These are phyloP conservation scores for Phoma herbarum DNA, from an alignment of 2,329 filamentous ascomycete genomes.

Conservation along the genomic window DNA sequence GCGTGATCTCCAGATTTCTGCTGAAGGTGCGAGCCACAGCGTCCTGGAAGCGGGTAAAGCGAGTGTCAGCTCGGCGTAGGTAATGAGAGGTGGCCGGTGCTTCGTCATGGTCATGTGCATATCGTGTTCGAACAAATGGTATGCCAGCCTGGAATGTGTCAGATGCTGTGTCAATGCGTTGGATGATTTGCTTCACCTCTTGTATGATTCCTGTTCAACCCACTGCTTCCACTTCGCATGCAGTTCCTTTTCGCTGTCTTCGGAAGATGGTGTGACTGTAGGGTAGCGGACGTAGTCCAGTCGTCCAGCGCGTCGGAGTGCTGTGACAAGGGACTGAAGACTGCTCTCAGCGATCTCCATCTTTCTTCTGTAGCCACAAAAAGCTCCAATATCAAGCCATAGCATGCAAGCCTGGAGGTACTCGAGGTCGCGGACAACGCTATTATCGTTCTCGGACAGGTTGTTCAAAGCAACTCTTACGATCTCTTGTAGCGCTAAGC, in stretches of 20 bases:
- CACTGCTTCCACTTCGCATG: background rate
- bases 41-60: background rate
- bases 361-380: conserved; percentile 64
- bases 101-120: background rate
- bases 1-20: background rate
- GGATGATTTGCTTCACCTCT: background rate
- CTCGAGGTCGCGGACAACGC: conserved; percentile 44
- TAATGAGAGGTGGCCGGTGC: background rate
- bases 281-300: background rate
- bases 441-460: background rate
- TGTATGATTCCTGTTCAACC: background rate
- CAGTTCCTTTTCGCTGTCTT: background rate
- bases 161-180: background rate
- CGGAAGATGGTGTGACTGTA: background rate
- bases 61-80: background rate
- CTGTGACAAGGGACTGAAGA: background rate
- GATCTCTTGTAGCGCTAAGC: background rate
- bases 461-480: background rate
- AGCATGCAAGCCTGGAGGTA: conserved; percentile 62
- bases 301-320: background rate
- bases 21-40: background rate
- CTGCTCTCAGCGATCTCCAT: conserved; percentile 62
- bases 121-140: background rate
- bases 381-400: conserved; percentile 62
- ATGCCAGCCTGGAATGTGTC: background rate